Evolutionary conservation across 345 rosid species (phyloP), one percentile per base, ranked within the genome.

Genomic region (Salix suchowensis): DNA sequence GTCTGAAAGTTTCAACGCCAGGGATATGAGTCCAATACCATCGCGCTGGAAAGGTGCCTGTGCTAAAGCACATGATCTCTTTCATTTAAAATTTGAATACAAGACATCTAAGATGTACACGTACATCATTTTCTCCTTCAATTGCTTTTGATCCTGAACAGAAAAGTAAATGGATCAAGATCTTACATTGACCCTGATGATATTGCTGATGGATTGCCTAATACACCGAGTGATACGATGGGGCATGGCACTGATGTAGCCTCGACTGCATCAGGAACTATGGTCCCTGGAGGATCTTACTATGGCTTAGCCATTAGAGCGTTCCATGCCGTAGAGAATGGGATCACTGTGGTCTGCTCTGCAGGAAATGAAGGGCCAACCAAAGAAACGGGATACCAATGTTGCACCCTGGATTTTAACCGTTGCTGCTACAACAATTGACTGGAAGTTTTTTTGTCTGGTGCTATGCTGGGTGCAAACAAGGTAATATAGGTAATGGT

Each of bases 91-190:
- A 40, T 10, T 40, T 40, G 13, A 40, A 7, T 11, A 11, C 13
- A 40, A 40, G 46, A 40, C 46, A 40, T 40, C 46, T 11, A 40
- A 11, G 46, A 40, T 40, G 46, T 40, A 40, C 46, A 40, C 46
- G 1, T 40, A 10, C 46, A 7, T 40, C 46, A 40, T 40, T 40
- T 40, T 40, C 13, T 11, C 46, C 46, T 40, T 40, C 46, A 11
- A 11, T 7, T 40, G 13, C 13, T 48, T 58, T 46, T 71, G 14
- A 54, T 26, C 74, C 61, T 18, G 50, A 36, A 73, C 82, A 94
- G 98, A 82, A 94, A 94, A 82, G 54, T 94, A 55, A 89, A 91
- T 7, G 98, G 98, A 78, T 94, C 94, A 67, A 90, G 89, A 84
- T 89, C 71, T 79, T 94, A 94, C 76, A 72, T 77, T 4, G 75